These are phyloP conservation scores for Penicillium arizonense DNA, from an alignment of 495 filamentous ascomycete genomes.

Conservation along the genomic window DNA sequence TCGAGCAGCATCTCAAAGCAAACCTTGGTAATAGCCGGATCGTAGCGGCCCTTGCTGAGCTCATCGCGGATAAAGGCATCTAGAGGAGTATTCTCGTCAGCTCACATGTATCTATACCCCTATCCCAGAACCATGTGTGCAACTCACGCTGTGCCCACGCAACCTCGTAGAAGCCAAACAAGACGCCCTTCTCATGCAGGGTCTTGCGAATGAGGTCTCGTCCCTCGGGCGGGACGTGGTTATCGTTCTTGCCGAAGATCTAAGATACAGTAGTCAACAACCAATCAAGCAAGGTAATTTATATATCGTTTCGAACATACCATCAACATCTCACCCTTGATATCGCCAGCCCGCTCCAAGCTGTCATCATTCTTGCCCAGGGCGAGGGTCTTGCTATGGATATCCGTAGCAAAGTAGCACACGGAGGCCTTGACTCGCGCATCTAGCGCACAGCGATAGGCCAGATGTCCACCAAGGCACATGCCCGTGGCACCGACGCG, in stretches of 20 bases:
- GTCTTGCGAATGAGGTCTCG: slow-evolving; percentile 84
- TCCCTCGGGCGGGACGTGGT: slow-evolving; percentile 82
- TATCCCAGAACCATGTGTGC: neutral
- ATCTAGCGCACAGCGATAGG: slow-evolving; percentile 81
- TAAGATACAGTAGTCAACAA: slow-evolving; percentile 9
- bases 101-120: neutral
- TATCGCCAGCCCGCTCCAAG: slow-evolving; percentile 62
- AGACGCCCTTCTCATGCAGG: slow-evolving; percentile 69
- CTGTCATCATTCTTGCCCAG: slow-evolving; percentile 66
- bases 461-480: slow-evolving; percentile 92
- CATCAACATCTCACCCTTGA: slow-evolving; percentile 75
- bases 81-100: slow-evolving; percentile 13
- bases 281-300: neutral
- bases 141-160: slow-evolving; percentile 83
- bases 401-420: slow-evolving; percentile 91
- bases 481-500: slow-evolving; percentile 87
- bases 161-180: slow-evolving; percentile 84
- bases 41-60: slow-evolving; percentile 88
- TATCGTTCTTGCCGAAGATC: slow-evolving; percentile 88
- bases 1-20: slow-evolving; percentile 92
- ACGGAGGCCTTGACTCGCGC: slow-evolving; percentile 71
- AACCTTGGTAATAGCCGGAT: slow-evolving; percentile 80
- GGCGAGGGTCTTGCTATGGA: slow-evolving; percentile 75
- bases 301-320: slow-evolving; percentile 29
- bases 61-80: slow-evolving; percentile 97